phyloP scores from a whole-genome alignment of 208 protist species.

The Trypanosoma lewisi region DNA sequence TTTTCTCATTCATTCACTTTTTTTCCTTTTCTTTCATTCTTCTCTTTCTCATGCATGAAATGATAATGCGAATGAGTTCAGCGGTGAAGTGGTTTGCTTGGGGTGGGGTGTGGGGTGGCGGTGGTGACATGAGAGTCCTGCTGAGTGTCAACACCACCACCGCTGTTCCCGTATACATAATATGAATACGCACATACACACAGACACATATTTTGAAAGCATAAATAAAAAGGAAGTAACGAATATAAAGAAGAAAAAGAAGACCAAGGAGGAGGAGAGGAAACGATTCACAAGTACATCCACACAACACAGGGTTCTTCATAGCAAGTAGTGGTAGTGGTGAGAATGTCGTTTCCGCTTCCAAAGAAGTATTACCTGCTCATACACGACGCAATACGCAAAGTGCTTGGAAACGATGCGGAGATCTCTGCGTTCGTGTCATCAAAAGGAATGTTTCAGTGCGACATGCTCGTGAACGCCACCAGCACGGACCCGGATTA shows the following conservation, averaged over 20 bases:
- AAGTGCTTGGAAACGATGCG: slow-evolving; percentile 35
- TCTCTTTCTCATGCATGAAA: slow-evolving; percentile 1
- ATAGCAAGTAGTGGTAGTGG: background rate
- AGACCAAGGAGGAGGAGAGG: background rate
- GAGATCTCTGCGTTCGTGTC: slow-evolving; percentile 79
- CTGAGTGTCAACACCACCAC: too few species aligned
- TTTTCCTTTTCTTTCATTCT: too few species aligned
- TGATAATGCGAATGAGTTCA: background rate
- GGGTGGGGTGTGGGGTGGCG: background rate
- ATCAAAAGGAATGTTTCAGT: slow-evolving; percentile 64
- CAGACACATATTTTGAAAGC: too few species aligned
- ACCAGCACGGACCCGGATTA: slow-evolving; percentile 48
- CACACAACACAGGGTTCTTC: too few species aligned
- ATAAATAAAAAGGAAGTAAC: too few species aligned
- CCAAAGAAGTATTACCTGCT: slow-evolving; percentile 74
- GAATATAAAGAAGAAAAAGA: too few species aligned
- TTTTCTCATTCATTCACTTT: background rate
- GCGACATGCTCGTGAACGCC: slow-evolving; percentile 86
- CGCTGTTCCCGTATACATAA: too few species aligned
- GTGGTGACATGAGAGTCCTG: too few species aligned
- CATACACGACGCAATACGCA: slow-evolving; percentile 74
- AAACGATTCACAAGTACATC: too few species aligned
- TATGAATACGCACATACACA: too few species aligned
- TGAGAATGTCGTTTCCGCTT: slow-evolving; percentile 26
- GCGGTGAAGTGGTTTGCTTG: background rate